phyloP scores from a whole-genome alignment of 192 early-diverging fungal genomes.

The Allomyces arbusculus region DNA sequence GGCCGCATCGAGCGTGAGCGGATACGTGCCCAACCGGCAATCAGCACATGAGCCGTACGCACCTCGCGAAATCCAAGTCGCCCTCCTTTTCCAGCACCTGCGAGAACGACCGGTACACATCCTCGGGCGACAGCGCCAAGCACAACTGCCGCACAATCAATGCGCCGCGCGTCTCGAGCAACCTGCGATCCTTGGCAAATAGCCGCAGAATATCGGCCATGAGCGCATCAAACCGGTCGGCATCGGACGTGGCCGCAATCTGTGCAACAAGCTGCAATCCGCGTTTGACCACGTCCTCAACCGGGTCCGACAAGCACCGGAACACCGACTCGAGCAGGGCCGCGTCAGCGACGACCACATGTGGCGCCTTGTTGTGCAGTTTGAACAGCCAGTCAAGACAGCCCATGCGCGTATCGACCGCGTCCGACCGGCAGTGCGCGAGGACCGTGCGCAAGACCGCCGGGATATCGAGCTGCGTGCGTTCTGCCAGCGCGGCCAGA shows the following conservation, averaged over 20 bases:
- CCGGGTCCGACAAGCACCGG: slow-evolving; percentile 76
- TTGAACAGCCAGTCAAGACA: slow-evolving; percentile 93
- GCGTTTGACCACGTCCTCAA: slow-evolving; percentile 82
- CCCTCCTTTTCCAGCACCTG: slow-evolving; percentile 65
- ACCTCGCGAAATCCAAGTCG: slow-evolving; percentile 10
- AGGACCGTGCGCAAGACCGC: slow-evolving; percentile 59
- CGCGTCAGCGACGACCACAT: slow-evolving; percentile 54
- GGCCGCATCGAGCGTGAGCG: background rate
- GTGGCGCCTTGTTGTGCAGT: slow-evolving; percentile 5
- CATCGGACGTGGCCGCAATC: slow-evolving; percentile 60
- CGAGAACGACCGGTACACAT: slow-evolving; percentile 72
- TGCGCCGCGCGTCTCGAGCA: slow-evolving; percentile 74
- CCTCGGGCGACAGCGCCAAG: slow-evolving; percentile 67
- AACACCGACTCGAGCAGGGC: slow-evolving; percentile 69
- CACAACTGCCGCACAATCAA: slow-evolving; percentile 90
- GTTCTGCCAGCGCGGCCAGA: background rate
- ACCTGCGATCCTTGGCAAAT: slow-evolving; percentile 67
- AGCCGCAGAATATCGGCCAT: slow-evolving; percentile 73
- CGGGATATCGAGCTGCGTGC: slow-evolving; percentile 39
- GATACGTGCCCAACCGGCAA: background rate
- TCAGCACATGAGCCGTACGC: background rate
- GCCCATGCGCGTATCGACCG: slow-evolving; percentile 79
- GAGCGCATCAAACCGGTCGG: slow-evolving; percentile 52
- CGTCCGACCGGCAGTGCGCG: slow-evolving; percentile 58
- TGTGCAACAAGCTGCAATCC: slow-evolving; percentile 89